A percentile compares a stretch with the other conserved stretches of the same genome.
Evolutionary conservation across 2,329 filamentous ascomycete genomes (phyloP).

Genomic region (Corinectria fuckeliana): DNA sequence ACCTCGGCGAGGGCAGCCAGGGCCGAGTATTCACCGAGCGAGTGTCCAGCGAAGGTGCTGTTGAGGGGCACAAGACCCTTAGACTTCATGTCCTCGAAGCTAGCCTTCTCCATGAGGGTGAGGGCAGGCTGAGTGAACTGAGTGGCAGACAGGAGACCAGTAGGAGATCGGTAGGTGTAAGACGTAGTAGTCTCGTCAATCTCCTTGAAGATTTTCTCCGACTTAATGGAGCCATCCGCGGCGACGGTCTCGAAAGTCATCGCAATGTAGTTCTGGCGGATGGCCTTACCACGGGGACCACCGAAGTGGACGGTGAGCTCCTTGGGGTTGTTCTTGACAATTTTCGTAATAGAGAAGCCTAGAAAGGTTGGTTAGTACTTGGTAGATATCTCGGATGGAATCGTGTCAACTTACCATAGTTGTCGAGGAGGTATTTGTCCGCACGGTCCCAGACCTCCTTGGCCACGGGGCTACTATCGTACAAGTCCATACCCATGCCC

Average conservation of each 20-base stretch:
- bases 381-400: neutral
- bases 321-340: constrained; percentile 99
- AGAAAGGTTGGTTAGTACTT: constrained; percentile 18
- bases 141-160: constrained; percentile 91
- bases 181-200: constrained; percentile 91
- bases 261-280: constrained; percentile 98
- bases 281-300: constrained; percentile 94
- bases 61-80: constrained; percentile 96
- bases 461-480: constrained; percentile 89
- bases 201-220: constrained; percentile 99
- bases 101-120: constrained; percentile 99
- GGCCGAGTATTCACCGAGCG: constrained; percentile 96
- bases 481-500: constrained; percentile 99
- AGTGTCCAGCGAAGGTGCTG: constrained; percentile 97
- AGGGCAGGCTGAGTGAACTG: constrained; percentile 98
- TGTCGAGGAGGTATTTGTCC: constrained; percentile 97
- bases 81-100: constrained; percentile 97
- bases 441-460: constrained; percentile 98
- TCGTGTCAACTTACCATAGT: constrained; percentile 74
- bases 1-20: constrained; percentile 95
- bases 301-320: constrained; percentile 98
- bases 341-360: constrained; percentile 97
- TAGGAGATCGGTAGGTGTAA: constrained; percentile 96
- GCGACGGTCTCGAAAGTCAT: constrained; percentile 99
- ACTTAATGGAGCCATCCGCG: constrained; percentile 90